phyloP scores from a whole-genome alignment of 352 stramenopile species.

The Blastocystis sp. region DNA sequence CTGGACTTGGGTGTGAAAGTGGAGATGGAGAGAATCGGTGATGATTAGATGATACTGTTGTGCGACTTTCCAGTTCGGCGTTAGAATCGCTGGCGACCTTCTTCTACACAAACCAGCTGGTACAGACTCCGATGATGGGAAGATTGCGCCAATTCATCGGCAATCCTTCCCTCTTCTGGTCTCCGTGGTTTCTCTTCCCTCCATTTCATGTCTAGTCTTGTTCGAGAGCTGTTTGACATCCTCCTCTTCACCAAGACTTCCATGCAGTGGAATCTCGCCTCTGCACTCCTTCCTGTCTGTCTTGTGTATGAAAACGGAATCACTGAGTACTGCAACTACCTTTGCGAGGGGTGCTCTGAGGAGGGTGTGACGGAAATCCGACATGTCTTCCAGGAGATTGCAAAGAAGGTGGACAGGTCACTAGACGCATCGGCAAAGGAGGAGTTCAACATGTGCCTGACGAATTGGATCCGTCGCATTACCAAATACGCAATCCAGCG shows the following conservation, averaged over 20 bases:
- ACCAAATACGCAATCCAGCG: not conserved
- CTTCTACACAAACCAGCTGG: constrained; percentile 22
- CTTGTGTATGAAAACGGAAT: constrained; percentile 27
- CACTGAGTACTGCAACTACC: constrained; percentile 2
- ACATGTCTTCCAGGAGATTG: constrained; percentile 19
- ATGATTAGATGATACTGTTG: constrained; percentile 17
- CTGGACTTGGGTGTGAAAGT: constrained; percentile 16
- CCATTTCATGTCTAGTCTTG: constrained; percentile 5
- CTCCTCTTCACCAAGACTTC: constrained; percentile 9
- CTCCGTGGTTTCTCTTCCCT: not conserved
- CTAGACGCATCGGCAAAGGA: constrained; percentile 21
- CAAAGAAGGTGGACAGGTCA: not conserved
- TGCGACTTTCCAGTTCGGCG: not conserved
- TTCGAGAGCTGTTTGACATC: constrained; percentile 28
- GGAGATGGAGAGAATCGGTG: not conserved
- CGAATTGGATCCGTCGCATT: not conserved
- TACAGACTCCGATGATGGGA: not conserved
- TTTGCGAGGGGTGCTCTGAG: not conserved
- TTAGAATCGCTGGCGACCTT: constrained; percentile 44
- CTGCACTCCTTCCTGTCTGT: constrained; percentile 18
- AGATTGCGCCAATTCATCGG: not conserved
- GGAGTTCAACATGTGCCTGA: constrained; percentile 20
- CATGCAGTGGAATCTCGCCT: constrained; percentile 36
- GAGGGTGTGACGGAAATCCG: not conserved
- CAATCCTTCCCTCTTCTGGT: constrained; percentile 28